Percentiles rank a stretch among this genome's conserved stretches.
Conservation (phyloP, 2,329 filamentous ascomycete species). For the Trichophyton benhamiae region DNA sequence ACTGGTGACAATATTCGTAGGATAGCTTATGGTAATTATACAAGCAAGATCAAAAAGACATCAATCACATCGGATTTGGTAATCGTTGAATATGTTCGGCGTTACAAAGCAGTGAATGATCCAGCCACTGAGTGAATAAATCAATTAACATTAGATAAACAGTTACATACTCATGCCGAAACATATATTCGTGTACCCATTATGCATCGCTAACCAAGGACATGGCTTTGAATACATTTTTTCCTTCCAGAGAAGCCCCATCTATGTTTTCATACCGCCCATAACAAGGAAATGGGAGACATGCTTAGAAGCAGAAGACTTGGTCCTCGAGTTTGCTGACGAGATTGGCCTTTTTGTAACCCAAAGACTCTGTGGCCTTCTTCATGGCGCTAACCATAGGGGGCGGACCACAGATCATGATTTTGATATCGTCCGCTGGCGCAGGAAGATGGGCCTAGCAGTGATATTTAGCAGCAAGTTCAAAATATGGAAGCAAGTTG, state of each 20-base stretch:
- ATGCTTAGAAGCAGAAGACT: constrained; percentile 81
- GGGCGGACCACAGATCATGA: constrained; percentile 86
- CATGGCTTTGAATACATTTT: not conserved
- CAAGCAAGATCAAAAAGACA: too few species aligned
- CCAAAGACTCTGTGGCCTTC: constrained; percentile 80
- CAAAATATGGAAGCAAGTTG: constrained; percentile 7
- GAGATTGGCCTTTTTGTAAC: constrained; percentile 81
- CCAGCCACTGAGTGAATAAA: not conserved
- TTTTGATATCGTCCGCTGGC: constrained; percentile 76
- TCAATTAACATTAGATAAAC: not conserved
- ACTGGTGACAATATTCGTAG: too few species aligned
- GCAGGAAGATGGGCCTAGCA: constrained; percentile 51
- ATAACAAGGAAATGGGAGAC: not conserved
- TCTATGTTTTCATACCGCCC: not conserved
- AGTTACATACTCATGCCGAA: not conserved
- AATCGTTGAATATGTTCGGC: not conserved
- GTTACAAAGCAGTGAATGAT: not conserved
- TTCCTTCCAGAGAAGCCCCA: not conserved
- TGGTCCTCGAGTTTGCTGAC: constrained; percentile 98
- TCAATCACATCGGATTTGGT: too few species aligned
- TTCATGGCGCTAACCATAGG: constrained; percentile 96
- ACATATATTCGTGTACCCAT: not conserved
- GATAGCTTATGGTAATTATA: too few species aligned
- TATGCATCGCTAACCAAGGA: not conserved
- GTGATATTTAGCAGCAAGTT: not conserved